Evolutionary conservation across 305 asterid genomes (phyloP).

Genomic region (Plantago lanceolata): DNA sequence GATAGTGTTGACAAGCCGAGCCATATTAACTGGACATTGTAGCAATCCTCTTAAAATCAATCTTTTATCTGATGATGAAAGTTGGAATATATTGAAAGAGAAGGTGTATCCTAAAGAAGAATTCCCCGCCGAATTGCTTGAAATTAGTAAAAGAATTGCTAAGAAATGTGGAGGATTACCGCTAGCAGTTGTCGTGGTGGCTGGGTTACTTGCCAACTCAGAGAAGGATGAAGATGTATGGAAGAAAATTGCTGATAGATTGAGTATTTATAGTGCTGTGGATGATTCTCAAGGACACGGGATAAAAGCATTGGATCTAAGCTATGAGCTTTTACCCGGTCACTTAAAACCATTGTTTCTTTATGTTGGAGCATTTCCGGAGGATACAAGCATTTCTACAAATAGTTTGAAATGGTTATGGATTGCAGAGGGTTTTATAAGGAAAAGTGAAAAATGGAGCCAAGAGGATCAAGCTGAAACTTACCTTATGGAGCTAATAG

Average conservation of each 20-base stretch:
- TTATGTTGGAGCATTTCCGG: not conserved
- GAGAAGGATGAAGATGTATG: not conserved
- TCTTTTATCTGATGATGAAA: not conserved
- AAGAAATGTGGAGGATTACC: conserved; percentile 1
- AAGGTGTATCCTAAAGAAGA: not conserved
- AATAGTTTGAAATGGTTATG: not conserved
- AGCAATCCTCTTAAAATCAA: not conserved
- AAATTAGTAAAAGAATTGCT: not conserved
- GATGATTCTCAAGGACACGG: not conserved
- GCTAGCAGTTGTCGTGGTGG: not conserved
- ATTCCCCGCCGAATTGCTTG: not conserved
- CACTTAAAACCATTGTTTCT: not conserved
- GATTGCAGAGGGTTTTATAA: not conserved
- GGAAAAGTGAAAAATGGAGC: not conserved
- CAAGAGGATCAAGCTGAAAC: not conserved
- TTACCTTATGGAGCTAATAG: no score
- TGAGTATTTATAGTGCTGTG: not conserved
- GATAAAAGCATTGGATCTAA: not conserved
- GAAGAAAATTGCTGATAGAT: not conserved
- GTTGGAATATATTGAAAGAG: not conserved
- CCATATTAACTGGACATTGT: not conserved
- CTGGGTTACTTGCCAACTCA: not conserved
- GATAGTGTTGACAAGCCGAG: not conserved
- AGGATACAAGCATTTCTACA: not conserved
- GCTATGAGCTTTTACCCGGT: not conserved